Evolutionary conservation across 371 early-diverging fungal genomes (phyloP).

Genomic region (Batkoa obscura): DNA sequence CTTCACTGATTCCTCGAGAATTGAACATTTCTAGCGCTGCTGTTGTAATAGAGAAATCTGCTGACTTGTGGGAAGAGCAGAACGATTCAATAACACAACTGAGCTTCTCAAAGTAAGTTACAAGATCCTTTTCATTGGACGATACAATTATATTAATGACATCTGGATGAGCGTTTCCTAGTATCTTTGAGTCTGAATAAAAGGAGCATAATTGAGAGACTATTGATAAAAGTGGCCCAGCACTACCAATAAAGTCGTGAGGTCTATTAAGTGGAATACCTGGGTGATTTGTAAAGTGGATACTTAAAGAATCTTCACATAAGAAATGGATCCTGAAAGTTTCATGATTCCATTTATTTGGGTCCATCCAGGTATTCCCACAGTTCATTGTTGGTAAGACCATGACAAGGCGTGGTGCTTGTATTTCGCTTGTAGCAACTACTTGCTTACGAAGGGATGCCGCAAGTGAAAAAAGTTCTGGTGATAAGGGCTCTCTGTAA

Average conservation of each 20-base stretch:
- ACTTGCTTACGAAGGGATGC: not conserved
- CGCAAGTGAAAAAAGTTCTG: not conserved
- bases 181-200: not conserved
- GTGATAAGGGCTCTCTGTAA: not conserved
- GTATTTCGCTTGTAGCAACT: slow-evolving; percentile 1
- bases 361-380: not conserved
- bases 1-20: not conserved
- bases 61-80: not conserved
- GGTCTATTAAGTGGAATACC: not conserved
- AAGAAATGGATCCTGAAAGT: slow-evolving; percentile 1
- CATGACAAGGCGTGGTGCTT: not conserved
- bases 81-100: not conserved
- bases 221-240: not conserved
- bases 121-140: not conserved
- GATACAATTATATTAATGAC: not conserved
- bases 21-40: not conserved
- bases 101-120: slow-evolving; percentile 2
- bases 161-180: not conserved
- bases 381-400: not conserved
- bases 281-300: not conserved
- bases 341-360: not conserved
- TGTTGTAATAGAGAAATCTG: not conserved
- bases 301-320: not conserved
- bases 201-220: not conserved
- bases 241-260: not conserved